Conservation (phyloP, 768 basidiomycete species). For the Guyanaporus albipodus region DNA sequence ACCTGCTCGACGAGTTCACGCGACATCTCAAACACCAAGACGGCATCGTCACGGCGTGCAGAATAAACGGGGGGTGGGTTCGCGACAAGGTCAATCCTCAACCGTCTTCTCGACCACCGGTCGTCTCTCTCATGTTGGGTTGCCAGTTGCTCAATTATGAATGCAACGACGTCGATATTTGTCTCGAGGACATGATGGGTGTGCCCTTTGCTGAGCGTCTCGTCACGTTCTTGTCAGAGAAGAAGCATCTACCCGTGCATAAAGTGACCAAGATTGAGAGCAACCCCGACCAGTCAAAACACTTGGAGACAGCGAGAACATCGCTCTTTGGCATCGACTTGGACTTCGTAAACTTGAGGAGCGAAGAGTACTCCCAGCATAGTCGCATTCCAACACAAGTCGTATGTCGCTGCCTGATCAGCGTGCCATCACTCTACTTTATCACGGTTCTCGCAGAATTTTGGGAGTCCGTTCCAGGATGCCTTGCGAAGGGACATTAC, state of each 20-base stretch:
- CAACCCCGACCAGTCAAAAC: slow-evolving; percentile 97
- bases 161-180: slow-evolving; percentile 92
- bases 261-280: slow-evolving; percentile 82
- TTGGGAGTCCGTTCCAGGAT: slow-evolving; percentile 90
- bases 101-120: slow-evolving; percentile 2
- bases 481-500: slow-evolving; percentile 89
- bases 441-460: slow-evolving; percentile 48
- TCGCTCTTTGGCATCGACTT: slow-evolving; percentile 76
- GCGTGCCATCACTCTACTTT: not conserved
- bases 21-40: slow-evolving; percentile 48
- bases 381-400: slow-evolving; percentile 89
- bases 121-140: slow-evolving; percentile 12
- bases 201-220: slow-evolving; percentile 82
- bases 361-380: slow-evolving; percentile 83
- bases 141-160: slow-evolving; percentile 71
- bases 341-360: slow-evolving; percentile 91
- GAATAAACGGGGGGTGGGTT: slow-evolving; percentile 98
- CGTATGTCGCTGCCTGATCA: slow-evolving; percentile 43
- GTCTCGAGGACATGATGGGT: slow-evolving; percentile 87
- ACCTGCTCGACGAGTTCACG: slow-evolving; percentile 78
- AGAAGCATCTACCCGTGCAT: slow-evolving; percentile 29
- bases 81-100: slow-evolving; percentile 79
- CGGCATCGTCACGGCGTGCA: slow-evolving; percentile 60
- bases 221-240: slow-evolving; percentile 46
- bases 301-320: slow-evolving; percentile 91